Evolutionary conservation across 2,329 filamentous ascomycete genomes (phyloP).

Genomic region (Ophioceras dolichostomum): DNA sequence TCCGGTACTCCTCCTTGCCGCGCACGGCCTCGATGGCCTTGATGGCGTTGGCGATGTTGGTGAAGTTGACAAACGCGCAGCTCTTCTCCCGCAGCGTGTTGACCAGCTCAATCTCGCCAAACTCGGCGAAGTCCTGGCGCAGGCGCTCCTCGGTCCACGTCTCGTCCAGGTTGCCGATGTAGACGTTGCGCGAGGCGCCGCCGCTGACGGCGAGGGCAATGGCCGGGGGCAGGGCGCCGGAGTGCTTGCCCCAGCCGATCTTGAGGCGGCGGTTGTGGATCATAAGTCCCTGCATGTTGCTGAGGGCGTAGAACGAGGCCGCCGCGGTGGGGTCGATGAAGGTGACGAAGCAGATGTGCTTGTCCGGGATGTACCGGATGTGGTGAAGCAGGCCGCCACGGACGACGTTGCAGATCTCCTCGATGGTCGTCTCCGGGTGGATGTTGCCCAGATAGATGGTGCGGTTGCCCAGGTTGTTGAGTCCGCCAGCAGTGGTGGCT

Average conservation of each 20-base stretch:
- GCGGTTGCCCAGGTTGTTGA: conserved; percentile 93
- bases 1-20: conserved; percentile 89
- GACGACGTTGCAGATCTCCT: conserved; percentile 99
- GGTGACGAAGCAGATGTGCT: conserved; percentile 99
- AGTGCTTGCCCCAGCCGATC: conserved; percentile 99
- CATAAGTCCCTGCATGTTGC: conserved; percentile 96
- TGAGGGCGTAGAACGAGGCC: conserved; percentile 93
- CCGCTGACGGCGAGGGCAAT: conserved; percentile 94
- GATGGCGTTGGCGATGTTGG: conserved; percentile 98
- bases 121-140: conserved; percentile 93
- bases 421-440: conserved; percentile 95
- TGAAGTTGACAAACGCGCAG: conserved; percentile 99
- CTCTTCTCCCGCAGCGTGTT: conserved; percentile 97
- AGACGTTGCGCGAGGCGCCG: conserved; percentile 95
- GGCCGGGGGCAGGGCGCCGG: conserved; percentile 85
- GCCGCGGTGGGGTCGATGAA: conserved; percentile 98
- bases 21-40: conserved; percentile 96
- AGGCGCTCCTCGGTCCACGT: conserved; percentile 94
- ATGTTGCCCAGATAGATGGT: conserved; percentile 99
- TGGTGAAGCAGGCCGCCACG: conserved; percentile 91
- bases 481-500: conserved; percentile 88
- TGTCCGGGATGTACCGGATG: conserved; percentile 97
- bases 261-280: conserved; percentile 97
- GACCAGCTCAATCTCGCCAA: conserved; percentile 93
- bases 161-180: conserved; percentile 94